These are phyloP conservation scores for Trichoderma sp. DNA, from an alignment of 2,329 filamentous ascomycete genomes.

Conservation along the genomic window DNA sequence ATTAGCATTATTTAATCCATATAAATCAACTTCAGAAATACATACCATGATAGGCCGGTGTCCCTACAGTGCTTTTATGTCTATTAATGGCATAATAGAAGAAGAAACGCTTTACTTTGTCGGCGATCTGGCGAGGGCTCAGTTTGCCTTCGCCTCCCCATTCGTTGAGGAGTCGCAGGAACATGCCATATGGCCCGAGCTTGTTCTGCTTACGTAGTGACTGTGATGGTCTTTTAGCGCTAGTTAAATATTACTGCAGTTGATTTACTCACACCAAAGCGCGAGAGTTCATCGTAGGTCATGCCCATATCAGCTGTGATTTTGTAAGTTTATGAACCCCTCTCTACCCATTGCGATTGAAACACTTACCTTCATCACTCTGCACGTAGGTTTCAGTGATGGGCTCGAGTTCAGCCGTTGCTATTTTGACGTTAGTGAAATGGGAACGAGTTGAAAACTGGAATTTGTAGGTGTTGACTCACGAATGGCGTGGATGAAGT, in stretches of 20 bases:
- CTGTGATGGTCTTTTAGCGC: conserved; percentile 27
- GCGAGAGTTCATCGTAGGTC: conserved; percentile 2
- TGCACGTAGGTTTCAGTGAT: conserved; percentile 14
- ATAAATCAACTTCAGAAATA: too few species aligned
- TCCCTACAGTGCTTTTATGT: neutral
- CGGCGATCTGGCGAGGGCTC: conserved; percentile 42
- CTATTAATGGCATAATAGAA: neutral
- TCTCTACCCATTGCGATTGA: conserved; percentile 33
- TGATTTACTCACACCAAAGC: neutral
- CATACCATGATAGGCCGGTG: neutral
- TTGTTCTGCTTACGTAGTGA: conserved; percentile 48
- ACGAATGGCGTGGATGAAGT: conserved; percentile 64
- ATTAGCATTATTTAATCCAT: neutral
- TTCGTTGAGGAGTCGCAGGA: conserved; percentile 45
- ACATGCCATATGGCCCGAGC: conserved; percentile 47
- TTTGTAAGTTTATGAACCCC: neutral
- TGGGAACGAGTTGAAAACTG: neutral
- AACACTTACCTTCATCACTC: conserved; percentile 3
- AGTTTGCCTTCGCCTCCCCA: conserved; percentile 41
- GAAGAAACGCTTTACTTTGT: conserved; percentile 33
- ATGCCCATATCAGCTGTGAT: conserved; percentile 14
- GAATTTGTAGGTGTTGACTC: conserved; percentile 29
- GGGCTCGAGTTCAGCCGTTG: conserved; percentile 12
- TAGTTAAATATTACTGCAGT: neutral
- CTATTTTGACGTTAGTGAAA: neutral